Percentiles rank a stretch among this genome's conserved stretches.
phyloP scores from a whole-genome alignment of 495 filamentous ascomycete species.

The Haplographium delicatum region DNA sequence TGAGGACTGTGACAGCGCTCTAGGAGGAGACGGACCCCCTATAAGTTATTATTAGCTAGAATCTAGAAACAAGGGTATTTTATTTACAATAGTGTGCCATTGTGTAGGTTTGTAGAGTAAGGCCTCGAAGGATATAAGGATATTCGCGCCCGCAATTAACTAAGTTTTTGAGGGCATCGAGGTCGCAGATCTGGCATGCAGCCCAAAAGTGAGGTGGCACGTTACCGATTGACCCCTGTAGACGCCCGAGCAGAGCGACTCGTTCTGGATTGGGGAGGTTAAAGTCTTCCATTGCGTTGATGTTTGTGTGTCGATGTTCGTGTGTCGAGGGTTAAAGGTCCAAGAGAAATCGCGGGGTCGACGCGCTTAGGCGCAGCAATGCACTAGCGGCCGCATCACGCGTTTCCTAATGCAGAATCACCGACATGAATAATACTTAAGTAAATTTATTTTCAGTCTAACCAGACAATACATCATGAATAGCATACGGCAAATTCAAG shows the following conservation, averaged over 20 bases:
- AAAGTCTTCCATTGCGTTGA: no score
- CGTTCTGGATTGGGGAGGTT: slow-evolving; percentile 2
- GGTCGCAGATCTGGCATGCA: slow-evolving; percentile 16
- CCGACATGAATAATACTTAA: no score
- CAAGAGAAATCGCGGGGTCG: no score
- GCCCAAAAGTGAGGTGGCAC: slow-evolving; percentile 19
- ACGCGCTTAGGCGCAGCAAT: no score
- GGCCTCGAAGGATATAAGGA: not conserved
- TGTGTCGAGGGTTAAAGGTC: no score
- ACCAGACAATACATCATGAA: slow-evolving; percentile 68
- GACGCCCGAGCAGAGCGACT: not conserved
- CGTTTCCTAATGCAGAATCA: no score
- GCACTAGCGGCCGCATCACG: no score
- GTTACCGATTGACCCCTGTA: slow-evolving; percentile 12
- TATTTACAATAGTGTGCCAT: slow-evolving; percentile 9
- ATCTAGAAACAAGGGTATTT: not conserved
- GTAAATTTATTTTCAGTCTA: no score
- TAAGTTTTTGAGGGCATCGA: slow-evolving; percentile 8
- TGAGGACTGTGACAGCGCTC: not conserved
- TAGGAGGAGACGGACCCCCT: not conserved
- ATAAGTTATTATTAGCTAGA: slow-evolving; percentile 3
- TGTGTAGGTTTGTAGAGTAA: not conserved
- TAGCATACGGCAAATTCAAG: slow-evolving; percentile 82
- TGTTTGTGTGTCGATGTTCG: no score
- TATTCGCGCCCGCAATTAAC: not conserved